These are phyloP conservation scores for Rhypophila decipiens DNA, from an alignment of 495 filamentous ascomycete species.

Conservation along the genomic window DNA sequence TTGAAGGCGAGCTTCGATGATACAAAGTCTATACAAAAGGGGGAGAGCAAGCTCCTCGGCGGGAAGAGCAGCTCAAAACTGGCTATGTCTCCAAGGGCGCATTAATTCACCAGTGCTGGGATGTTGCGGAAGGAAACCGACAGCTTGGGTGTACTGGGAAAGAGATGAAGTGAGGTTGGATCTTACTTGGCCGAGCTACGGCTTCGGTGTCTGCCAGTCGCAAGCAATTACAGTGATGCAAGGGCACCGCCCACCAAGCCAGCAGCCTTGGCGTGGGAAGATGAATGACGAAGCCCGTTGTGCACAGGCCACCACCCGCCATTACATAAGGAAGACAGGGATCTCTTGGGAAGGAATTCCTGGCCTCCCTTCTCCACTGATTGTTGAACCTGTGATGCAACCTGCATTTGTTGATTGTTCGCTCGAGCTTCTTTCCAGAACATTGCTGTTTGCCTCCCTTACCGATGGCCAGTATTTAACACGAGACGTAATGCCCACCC, in stretches of 20 bases:
- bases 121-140: not conserved
- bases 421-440: no score
- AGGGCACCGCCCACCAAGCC: not conserved
- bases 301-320: not conserved
- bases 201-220: no score
- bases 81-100: not conserved
- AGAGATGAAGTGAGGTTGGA: not conserved
- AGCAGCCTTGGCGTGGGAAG: not conserved
- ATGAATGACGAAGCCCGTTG: not conserved
- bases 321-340: no score
- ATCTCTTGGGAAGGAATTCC: no score
- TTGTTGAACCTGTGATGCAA: no score
- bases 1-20: not conserved
- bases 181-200: not conserved
- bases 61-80: not conserved
- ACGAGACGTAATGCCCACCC: no score
- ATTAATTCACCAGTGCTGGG: not conserved
- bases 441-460: no score
- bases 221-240: not conserved
- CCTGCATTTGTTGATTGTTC: no score
- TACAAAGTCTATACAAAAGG: not conserved
- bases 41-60: not conserved
- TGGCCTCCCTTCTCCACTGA: no score
- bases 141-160: not conserved
- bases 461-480: no score